These are phyloP conservation scores for Trichoderma sp. DNA, from an alignment of 2,329 filamentous ascomycete genomes.

Conservation along the genomic window DNA sequence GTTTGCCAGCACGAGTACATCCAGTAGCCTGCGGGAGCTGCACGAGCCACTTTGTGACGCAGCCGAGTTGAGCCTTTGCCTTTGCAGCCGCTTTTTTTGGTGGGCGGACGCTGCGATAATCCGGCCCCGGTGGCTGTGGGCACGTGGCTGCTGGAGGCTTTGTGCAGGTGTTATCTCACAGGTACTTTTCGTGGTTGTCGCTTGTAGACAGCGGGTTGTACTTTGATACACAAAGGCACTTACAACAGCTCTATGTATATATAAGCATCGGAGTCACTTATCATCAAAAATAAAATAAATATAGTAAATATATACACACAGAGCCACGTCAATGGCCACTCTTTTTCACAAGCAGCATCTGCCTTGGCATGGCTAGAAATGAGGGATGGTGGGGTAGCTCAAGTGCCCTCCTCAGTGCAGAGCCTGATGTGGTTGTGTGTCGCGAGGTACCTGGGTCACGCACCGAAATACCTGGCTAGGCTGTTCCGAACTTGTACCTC, in stretches of 20 bases:
- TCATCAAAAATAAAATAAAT: neutral
- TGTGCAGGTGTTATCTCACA: neutral
- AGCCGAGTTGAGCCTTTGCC: neutral
- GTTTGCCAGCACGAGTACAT: neutral
- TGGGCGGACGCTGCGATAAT: slow-evolving; percentile 9
- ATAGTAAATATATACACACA: neutral
- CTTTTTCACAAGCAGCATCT: neutral
- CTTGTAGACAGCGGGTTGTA: neutral
- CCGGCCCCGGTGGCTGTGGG: slow-evolving; percentile 15
- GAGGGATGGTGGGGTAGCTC: neutral
- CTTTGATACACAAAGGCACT: neutral
- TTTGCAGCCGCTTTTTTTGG: neutral
- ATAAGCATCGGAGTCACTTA: neutral
- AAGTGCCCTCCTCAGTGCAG: neutral
- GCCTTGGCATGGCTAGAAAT: neutral
- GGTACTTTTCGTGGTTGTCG: neutral
- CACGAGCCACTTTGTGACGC: slow-evolving; percentile 22
- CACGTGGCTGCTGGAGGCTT: slow-evolving; percentile 8
- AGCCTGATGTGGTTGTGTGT: neutral
- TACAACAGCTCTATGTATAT: neutral
- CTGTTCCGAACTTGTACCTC: neutral
- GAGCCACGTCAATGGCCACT: neutral
- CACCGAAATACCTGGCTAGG: neutral
- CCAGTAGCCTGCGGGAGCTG: slow-evolving; percentile 15
- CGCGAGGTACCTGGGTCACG: neutral